A percentile compares a stretch with the other conserved stretches of the same genome.
phyloP scores from a whole-genome alignment of 2,329 filamentous ascomycete genomes.

The Aureobasidium lini region DNA sequence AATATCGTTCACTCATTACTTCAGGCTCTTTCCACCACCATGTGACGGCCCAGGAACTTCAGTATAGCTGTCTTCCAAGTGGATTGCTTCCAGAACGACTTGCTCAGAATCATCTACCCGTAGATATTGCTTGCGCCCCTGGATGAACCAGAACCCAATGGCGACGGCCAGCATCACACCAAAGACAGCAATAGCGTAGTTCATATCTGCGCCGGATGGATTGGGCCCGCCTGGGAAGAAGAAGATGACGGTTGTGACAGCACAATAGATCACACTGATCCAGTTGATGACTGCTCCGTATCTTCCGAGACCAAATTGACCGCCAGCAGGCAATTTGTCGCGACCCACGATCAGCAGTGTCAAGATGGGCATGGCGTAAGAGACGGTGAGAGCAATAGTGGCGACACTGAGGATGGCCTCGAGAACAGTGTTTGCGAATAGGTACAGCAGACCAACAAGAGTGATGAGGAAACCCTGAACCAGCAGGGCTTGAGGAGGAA shows the following conservation, averaged over 20 bases:
- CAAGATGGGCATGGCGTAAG: slow-evolving; percentile 34
- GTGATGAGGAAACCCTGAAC: slow-evolving; percentile 41
- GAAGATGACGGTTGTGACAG: slow-evolving; percentile 48
- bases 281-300: slow-evolving; percentile 24
- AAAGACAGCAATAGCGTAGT: slow-evolving; percentile 51
- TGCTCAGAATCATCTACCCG: neutral
- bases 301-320: slow-evolving; percentile 39
- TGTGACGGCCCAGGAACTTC: neutral
- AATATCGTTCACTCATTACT: neutral
- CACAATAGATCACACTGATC: slow-evolving; percentile 46
- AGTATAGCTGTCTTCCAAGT: neutral
- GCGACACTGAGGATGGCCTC: slow-evolving; percentile 37
- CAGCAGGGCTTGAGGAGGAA: slow-evolving; percentile 47
- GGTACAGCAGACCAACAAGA: slow-evolving; percentile 44
- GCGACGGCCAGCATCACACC: slow-evolving; percentile 48
- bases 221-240: slow-evolving; percentile 44
- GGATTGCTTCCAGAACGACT: neutral
- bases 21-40: neutral
- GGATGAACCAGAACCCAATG: slow-evolving; percentile 44
- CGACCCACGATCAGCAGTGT: slow-evolving; percentile 41
- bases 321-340: slow-evolving; percentile 42
- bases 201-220: slow-evolving; percentile 45
- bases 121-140: slow-evolving; percentile 35
- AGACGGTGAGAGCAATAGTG: slow-evolving; percentile 36
- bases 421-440: slow-evolving; percentile 34